Conservation (phyloP, 306 rosid genomes). For the Albizia julibrissin region DNA sequence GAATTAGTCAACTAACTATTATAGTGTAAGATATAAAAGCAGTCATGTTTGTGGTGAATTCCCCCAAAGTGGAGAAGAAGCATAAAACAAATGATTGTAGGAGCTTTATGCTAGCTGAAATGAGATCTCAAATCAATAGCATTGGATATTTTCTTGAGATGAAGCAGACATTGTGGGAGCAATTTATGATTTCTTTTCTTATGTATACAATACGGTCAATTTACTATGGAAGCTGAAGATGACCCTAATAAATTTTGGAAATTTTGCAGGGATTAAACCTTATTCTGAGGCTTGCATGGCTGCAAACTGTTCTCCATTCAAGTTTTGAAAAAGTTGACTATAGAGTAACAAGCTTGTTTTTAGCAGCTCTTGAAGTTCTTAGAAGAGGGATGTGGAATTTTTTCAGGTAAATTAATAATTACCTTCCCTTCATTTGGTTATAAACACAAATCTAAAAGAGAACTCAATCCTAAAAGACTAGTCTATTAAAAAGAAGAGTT, state of each 20-base stretch:
- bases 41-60: conserved; percentile 17
- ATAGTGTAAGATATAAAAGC: conserved; percentile 11
- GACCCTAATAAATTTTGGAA: conserved; percentile 34
- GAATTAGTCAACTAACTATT: conserved; percentile 4
- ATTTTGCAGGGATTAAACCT: conserved; percentile 85
- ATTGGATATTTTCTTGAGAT: conserved; percentile 33
- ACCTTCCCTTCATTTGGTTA: not conserved
- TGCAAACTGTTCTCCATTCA: conserved; percentile 96
- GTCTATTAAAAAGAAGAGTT: no score
- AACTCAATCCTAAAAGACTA: no score
- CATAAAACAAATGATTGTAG: conserved; percentile 42
- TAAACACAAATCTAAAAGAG: no score
- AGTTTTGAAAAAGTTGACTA: conserved; percentile 80
- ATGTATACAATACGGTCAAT: not conserved
- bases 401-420: conserved; percentile 62
- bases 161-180: not conserved
- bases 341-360: conserved; percentile 76
- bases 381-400: conserved; percentile 98
- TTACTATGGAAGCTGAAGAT: conserved; percentile 18
- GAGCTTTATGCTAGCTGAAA: conserved; percentile 33
- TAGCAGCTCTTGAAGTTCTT: conserved; percentile 94
- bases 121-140: conserved; percentile 45
- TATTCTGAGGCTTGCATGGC: conserved; percentile 94
- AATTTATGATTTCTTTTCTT: conserved; percentile 31
- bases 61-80: conserved; percentile 40